phyloP scores from a whole-genome alignment of 371 early-diverging fungal genomes.

The Mucor plumbeus region DNA sequence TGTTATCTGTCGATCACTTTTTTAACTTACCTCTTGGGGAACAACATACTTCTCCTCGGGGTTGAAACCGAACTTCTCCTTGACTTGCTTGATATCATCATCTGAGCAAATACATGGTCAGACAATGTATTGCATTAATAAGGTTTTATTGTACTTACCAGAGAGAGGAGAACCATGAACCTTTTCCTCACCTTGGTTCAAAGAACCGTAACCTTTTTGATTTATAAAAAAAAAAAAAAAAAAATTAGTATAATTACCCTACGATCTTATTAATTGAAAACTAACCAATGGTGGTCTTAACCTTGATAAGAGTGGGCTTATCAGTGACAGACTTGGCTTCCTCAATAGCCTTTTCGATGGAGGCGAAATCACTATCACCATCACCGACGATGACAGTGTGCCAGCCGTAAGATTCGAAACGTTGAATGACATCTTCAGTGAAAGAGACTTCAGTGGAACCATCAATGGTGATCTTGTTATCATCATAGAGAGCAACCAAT shows the following conservation, averaged over 20 bases:
- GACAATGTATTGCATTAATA: neutral
- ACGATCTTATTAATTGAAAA: neutral
- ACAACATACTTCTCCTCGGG: slow-evolving; percentile 80
- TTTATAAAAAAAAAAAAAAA: neutral
- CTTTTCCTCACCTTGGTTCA: slow-evolving; percentile 88
- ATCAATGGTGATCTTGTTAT: slow-evolving; percentile 97
- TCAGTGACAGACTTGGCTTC: slow-evolving; percentile 83
- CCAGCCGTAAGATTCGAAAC: slow-evolving; percentile 97
- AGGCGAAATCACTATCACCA: slow-evolving; percentile 82
- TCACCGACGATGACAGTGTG: slow-evolving; percentile 82
- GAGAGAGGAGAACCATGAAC: slow-evolving; percentile 93
- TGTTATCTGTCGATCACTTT: neutral
- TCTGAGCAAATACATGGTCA: slow-evolving; percentile 38
- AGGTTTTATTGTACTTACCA: slow-evolving; percentile 28
- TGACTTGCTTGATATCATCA: slow-evolving; percentile 89
- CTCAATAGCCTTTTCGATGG: slow-evolving; percentile 77
- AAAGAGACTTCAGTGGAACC: slow-evolving; percentile 89
- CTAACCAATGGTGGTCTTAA: slow-evolving; percentile 80
- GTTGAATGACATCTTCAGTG: slow-evolving; percentile 92
- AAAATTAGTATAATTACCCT: neutral
- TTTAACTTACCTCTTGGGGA: slow-evolving; percentile 49
- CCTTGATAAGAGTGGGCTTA: slow-evolving; percentile 89
- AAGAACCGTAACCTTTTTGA: slow-evolving; percentile 76
- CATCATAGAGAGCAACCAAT: slow-evolving; percentile 97
- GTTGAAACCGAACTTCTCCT: slow-evolving; percentile 86